Conservation (phyloP, 352 stramenopile species). For the Phytophthora rubi region DNA sequence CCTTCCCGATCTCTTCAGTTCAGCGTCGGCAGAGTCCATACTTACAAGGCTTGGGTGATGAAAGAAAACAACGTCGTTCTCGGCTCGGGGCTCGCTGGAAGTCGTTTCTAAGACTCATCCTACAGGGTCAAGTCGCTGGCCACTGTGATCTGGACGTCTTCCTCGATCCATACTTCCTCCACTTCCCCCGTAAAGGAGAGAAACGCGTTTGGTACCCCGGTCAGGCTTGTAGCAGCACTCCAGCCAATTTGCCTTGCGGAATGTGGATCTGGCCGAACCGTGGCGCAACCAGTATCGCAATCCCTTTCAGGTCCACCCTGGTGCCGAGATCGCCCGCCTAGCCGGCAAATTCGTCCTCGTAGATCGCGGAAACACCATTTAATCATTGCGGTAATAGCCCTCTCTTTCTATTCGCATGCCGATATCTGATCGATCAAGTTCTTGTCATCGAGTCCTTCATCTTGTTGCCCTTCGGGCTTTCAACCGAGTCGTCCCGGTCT, state of each 20-base stretch:
- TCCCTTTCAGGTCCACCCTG: not conserved
- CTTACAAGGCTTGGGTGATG: not conserved
- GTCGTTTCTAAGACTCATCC: not conserved
- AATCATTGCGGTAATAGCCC: not conserved
- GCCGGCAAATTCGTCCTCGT: not conserved
- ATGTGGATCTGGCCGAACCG: not conserved
- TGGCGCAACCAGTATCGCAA: slow-evolving; percentile 12
- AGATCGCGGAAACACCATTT: too few relatives aligned
- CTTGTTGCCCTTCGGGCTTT: not conserved
- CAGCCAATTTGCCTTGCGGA: not conserved
- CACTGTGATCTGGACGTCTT: slow-evolving; percentile 5
- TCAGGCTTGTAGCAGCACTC: not conserved
- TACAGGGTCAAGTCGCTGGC: not conserved
- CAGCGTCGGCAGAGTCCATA: not conserved
- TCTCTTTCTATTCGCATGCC: not conserved
- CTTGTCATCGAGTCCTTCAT: too few relatives aligned
- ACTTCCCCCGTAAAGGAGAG: not conserved
- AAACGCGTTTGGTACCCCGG: not conserved
- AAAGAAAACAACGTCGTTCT: slow-evolving; percentile 1
- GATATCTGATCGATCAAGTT: not conserved
- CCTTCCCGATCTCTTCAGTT: not conserved
- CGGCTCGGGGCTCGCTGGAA: not conserved
- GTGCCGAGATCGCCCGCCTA: not conserved
- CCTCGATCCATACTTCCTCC: not conserved
- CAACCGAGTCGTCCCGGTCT: not conserved